Percentiles rank a stretch among this genome's conserved stretches.
Conservation (phyloP, 2,329 filamentous ascomycete species). For the Microthyrium microscopicum region DNA sequence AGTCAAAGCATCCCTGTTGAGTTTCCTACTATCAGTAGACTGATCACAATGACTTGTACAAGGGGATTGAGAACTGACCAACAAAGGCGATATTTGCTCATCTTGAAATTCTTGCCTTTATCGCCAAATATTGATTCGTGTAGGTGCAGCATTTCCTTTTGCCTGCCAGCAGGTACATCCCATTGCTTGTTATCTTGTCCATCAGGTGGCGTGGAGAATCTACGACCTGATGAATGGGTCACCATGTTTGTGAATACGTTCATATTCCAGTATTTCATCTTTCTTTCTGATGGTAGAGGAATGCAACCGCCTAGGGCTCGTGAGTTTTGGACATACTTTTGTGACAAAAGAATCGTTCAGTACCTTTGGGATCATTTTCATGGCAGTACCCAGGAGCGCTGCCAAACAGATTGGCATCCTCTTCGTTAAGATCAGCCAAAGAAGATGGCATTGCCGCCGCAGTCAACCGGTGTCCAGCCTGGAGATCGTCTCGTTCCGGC, state of each 20-base stretch:
- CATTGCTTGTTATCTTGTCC: constrained; percentile 44
- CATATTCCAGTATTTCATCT: constrained; percentile 45
- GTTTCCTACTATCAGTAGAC: neutral
- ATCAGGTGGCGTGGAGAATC: constrained; percentile 40
- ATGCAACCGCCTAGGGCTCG: constrained; percentile 30
- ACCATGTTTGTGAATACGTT: constrained; percentile 41
- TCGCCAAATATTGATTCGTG: constrained; percentile 43
- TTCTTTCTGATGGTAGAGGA: constrained; percentile 31
- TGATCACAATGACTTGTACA: neutral
- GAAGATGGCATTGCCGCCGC: constrained; percentile 38
- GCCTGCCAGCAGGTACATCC: constrained; percentile 38
- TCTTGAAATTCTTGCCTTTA: constrained; percentile 37
- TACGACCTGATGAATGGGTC: constrained; percentile 35
- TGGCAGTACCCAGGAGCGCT: neutral
- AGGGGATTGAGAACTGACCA: constrained; percentile 32
- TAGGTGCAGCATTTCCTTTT: constrained; percentile 41
- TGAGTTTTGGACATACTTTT: neutral
- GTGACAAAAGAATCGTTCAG: neutral
- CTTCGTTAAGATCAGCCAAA: constrained; percentile 28
- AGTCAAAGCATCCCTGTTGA: constrained; percentile 45
- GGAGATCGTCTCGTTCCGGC: constrained; percentile 31
- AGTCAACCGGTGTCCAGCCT: constrained; percentile 35
- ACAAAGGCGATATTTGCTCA: constrained; percentile 48
- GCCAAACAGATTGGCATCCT: constrained; percentile 6
- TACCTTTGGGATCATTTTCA: neutral